Conservation (phyloP, 371 early-diverging fungal genomes). For the Syncephalastrum monosporum region DNA sequence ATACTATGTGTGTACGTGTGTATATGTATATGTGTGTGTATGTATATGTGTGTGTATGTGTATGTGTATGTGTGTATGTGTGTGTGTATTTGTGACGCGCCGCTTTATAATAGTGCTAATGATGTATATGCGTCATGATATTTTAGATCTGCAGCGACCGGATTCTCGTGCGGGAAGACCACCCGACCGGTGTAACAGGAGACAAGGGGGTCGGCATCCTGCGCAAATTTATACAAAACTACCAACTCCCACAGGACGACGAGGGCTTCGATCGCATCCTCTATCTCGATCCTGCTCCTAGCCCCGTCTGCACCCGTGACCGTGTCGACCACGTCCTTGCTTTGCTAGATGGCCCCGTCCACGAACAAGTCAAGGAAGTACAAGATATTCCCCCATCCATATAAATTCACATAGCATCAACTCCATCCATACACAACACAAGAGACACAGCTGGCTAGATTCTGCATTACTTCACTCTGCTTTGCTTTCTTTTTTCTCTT, state of each 20-base stretch:
- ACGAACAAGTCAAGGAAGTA: too few relatives aligned
- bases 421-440: too few relatives aligned
- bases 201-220: conserved; percentile 60
- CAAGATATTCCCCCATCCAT: too few relatives aligned
- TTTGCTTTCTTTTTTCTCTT: too few relatives aligned
- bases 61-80: too few relatives aligned
- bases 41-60: too few relatives aligned
- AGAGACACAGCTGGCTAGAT: too few relatives aligned
- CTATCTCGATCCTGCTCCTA: conserved; percentile 49
- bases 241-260: conserved; percentile 52
- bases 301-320: conserved; percentile 42
- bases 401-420: too few relatives aligned
- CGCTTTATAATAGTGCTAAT: not conserved
- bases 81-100: not conserved
- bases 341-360: not conserved
- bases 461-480: too few relatives aligned
- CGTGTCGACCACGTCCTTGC: conserved; percentile 33
- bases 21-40: too few relatives aligned
- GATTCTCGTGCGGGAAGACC: conserved; percentile 57
- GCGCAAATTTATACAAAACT: conserved; percentile 55
- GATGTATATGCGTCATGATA: too few relatives aligned
- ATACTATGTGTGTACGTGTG: too few relatives aligned
- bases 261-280: conserved; percentile 66
- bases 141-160: conserved; percentile 57
- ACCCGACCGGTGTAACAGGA: conserved; percentile 76